Base-by-base conservation (phyloP, 2,329 filamentous ascomycete species). In the Tolypocladium inflatum region DNA sequence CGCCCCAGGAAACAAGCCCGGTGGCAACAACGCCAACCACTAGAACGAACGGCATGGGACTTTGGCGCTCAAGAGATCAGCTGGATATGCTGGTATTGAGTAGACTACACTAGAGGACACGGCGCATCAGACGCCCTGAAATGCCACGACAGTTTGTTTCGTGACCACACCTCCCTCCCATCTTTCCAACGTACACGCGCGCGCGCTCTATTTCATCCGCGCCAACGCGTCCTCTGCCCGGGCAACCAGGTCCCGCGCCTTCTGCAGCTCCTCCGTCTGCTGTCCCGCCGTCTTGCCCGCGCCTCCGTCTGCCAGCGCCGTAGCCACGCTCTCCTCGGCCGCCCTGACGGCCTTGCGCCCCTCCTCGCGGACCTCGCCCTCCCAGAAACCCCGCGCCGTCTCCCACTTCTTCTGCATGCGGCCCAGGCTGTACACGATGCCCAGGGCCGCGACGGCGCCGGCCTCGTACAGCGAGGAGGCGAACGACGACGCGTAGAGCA, bases 281-380 rank as follows among this genome's bases (percentile, higher is more conserved):
- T 65, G 63, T 8, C 61, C 62, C 17, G 60, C 63, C 1, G 59
- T 58, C 45, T 68, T 66, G 23, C 63, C 62, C 4, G 65, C 62
- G 23, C 62, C 61, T 26, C 61, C 59, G 5, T 66, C 66, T 19
- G 73, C 73, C 19, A 87, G 67, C 23, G 79, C 76, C 11, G 76
- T 70, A 0, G 70, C 75, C 33, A 86, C 73, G 54, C 77, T 80
- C 51, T 75, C 71, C 67, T 87, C 84, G 2, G 80, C 78, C 5
- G 74, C 79, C 57, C 81, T 73, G 8, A 87, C 77, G 6, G 83
- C 82, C 69, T 85, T 86, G 63, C 84, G 79, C 1, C 85, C 85
- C 59, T 87, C 84, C 61, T 87, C 85, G 43, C 83, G 77, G n/a
- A 87, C 83, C 63, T 87, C 84, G 1, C 79, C 81, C 66, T 87